Base-by-base conservation (phyloP, 306 rosid genomes). In the Clitoria ternatea region DNA sequence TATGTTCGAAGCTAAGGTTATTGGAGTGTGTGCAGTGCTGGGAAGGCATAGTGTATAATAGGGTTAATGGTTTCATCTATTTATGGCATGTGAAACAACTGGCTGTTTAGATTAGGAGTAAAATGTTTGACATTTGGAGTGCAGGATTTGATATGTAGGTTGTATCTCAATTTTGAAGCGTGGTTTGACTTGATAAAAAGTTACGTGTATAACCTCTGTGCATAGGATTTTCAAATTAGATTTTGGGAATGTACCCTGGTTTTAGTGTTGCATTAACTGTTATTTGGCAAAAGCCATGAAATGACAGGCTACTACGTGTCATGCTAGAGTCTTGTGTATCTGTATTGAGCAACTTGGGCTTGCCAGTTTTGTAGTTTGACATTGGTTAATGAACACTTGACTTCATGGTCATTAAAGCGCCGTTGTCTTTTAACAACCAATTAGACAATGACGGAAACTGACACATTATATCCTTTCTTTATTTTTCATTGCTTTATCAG, bases 51-150 rank as follows among this genome's bases (percentile, higher is more conserved):
- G 12, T 68, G 12, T 68, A 33, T 54, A 12, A 62, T 53, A 27
- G 2, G 30, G 3, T 27, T 2, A 27, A 17, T 35, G 30, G 32
- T 5, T 48, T 71, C 4, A 11, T 47, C 20, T 18, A 53, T 75
- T 64, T 9, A 48, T 75, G 48, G 60, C 62, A 29, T 70, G 63
- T 13, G 55, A 59, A 52, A 3, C 1, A 8, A 50, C 53, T 3
- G 1, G 18, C 22, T 55, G 23, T 47, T 48, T 7, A 15, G 47
- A 45, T 33, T 12, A 15, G 30, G 61, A 45, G 44, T 67, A 4
- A 17, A 48, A 30, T 52, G 40, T 55, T 40, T 75, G 63, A 55
- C 24, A 63, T 30, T 54, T 63, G 32, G 17, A 70, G 62, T 52
- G 22, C 12, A 3, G 67, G 19, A 19, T 29, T 40, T 24, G 29